Conservation (phyloP, 2,329 filamentous ascomycete genomes). For the Laburnicola sp. region DNA sequence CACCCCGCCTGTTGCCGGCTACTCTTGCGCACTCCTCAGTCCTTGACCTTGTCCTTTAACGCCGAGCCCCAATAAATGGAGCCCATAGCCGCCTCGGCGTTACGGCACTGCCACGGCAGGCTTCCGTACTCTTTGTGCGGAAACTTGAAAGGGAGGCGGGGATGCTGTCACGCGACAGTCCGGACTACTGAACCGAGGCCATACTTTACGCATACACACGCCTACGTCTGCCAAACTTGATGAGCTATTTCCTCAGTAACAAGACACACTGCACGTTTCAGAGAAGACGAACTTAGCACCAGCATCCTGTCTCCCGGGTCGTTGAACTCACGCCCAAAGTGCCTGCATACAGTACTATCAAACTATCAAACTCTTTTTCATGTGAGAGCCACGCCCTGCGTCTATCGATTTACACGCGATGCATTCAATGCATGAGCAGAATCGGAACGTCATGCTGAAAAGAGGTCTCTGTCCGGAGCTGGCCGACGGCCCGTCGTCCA, state of each 20-base stretch:
- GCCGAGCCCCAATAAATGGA: too few relatives aligned
- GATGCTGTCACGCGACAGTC: background rate
- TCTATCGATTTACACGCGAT: slow-evolving; percentile 2
- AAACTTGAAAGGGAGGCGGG: background rate
- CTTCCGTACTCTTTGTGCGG: background rate
- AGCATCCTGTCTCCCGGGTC: background rate
- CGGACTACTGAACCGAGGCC: background rate
- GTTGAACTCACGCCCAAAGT: background rate
- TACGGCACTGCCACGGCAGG: background rate
- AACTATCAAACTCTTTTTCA: background rate
- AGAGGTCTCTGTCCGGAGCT: background rate
- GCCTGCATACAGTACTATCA: background rate
- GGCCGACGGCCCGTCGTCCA: background rate
- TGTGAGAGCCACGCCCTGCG: background rate
- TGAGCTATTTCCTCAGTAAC: background rate
- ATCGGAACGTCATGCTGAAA: slow-evolving; percentile 3
- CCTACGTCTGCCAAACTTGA: too few relatives aligned
- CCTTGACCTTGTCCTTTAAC: too few relatives aligned
- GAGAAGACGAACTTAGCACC: background rate
- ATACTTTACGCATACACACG: too few relatives aligned
- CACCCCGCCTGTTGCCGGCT: too few relatives aligned
- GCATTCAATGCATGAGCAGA: slow-evolving; percentile 2
- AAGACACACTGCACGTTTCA: background rate
- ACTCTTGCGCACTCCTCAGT: too few relatives aligned
- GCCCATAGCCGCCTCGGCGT: too few relatives aligned